phyloP scores from a whole-genome alignment of 345 rosid genomes.

The Geranium rotundifolium region DNA sequence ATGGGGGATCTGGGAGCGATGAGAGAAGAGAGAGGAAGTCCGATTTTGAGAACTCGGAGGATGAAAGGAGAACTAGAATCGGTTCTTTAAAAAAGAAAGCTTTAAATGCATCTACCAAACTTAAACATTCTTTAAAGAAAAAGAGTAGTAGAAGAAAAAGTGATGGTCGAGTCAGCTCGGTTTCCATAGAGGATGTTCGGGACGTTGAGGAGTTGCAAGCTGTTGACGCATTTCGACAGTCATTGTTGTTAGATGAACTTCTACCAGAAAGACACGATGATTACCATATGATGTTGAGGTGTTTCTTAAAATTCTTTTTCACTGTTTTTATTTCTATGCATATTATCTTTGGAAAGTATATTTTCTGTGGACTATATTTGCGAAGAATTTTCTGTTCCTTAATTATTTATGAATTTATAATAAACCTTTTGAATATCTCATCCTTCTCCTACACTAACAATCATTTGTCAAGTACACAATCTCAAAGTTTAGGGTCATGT shows the following conservation, averaged over 20 bases:
- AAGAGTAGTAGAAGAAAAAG: conserved; percentile 71
- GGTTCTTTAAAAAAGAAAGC: conserved; percentile 94
- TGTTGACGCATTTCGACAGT: conserved; percentile 86
- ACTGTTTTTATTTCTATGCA: too few species aligned
- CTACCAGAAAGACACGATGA: conserved; percentile 70
- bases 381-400: too few species aligned
- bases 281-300: conserved; percentile 95
- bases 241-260: conserved; percentile 77
- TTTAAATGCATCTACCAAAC: conserved; percentile 71
- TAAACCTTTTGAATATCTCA: too few species aligned
- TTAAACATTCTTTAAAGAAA: conserved; percentile 85
- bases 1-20: conserved; percentile 77
- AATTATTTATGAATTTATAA: too few species aligned
- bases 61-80: conserved; percentile 89
- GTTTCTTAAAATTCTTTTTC: background rate
- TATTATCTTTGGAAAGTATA: too few species aligned
- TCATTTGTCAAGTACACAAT: too few species aligned
- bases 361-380: too few species aligned
- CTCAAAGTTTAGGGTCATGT: too few species aligned
- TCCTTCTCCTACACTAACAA: too few species aligned
- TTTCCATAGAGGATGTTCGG: conserved; percentile 94
- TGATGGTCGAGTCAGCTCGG: conserved; percentile 89
- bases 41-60: conserved; percentile 97
- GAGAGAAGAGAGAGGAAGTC: conserved; percentile 90
- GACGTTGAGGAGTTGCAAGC: conserved; percentile 77